phyloP scores from a whole-genome alignment of 2,329 filamentous ascomycete species.

The Alternaria consortialis region DNA sequence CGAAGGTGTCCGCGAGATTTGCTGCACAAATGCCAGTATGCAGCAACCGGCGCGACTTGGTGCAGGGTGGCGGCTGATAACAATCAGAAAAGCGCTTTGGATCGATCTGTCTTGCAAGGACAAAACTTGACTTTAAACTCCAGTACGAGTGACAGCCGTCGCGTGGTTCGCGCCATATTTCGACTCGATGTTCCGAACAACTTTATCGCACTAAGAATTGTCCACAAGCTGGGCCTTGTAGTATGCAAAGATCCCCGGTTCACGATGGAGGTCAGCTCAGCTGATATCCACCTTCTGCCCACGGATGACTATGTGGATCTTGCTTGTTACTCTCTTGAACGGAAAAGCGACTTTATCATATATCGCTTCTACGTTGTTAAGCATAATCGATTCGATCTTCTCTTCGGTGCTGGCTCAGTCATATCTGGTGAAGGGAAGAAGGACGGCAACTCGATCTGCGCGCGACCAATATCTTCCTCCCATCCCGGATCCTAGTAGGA shows the following conservation, averaged over 20 bases:
- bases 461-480: neutral
- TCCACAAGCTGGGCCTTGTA: neutral
- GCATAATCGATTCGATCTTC: constrained; percentile 12
- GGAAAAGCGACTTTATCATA: neutral
- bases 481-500: neutral
- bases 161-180: neutral
- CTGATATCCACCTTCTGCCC: neutral
- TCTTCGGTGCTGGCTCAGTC: neutral
- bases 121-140: neutral
- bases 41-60: neutral
- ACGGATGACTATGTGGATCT: constrained; percentile 8
- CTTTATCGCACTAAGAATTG: neutral
- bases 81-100: neutral
- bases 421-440: neutral
- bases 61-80: neutral
- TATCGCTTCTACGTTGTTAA: constrained; percentile 13
- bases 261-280: neutral
- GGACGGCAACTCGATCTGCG: neutral
- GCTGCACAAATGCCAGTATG: neutral
- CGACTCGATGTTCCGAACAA: neutral
- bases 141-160: neutral
- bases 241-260: neutral
- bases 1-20: neutral
- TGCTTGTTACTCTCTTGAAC: neutral
- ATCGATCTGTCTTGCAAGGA: neutral